These are phyloP conservation scores for Parastagonospora avenae DNA, from an alignment of 2,329 filamentous ascomycete genomes.

Conservation along the genomic window DNA sequence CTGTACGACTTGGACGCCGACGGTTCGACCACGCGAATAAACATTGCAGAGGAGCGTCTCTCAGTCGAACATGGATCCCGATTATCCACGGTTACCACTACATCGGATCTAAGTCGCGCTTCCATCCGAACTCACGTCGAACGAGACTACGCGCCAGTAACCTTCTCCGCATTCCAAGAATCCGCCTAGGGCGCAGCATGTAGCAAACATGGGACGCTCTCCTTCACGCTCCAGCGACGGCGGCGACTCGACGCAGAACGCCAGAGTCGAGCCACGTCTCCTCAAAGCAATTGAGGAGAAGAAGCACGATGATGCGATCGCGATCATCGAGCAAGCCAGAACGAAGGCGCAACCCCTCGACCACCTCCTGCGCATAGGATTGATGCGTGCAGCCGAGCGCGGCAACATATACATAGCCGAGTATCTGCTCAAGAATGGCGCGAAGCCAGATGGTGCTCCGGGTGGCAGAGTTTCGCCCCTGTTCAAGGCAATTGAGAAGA, in stretches of 20 bases:
- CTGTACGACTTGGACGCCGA: slow-evolving; percentile 18
- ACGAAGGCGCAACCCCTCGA: slow-evolving; percentile 37
- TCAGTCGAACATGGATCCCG: slow-evolving; percentile 5
- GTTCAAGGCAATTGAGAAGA: slow-evolving; percentile 40
- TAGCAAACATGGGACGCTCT: slow-evolving; percentile 37
- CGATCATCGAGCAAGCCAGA: slow-evolving; percentile 44
- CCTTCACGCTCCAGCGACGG: slow-evolving; percentile 45
- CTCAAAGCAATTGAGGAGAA: slow-evolving; percentile 43
- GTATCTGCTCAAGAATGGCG: slow-evolving; percentile 40
- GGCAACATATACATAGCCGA: slow-evolving; percentile 36
- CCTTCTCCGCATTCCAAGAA: slow-evolving; percentile 1
- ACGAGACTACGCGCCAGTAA: slow-evolving; percentile 2
- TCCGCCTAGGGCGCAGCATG: slow-evolving; percentile 16
- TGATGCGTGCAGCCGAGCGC: slow-evolving; percentile 43
- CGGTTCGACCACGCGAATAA: slow-evolving; percentile 3
- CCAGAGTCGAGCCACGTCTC: slow-evolving; percentile 41
- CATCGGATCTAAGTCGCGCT: slow-evolving; percentile 7
- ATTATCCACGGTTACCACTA: slow-evolving; percentile 12
- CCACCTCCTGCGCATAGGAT: slow-evolving; percentile 43
- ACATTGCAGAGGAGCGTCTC: slow-evolving; percentile 2
- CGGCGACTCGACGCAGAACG: slow-evolving; percentile 30
- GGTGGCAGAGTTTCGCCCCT: slow-evolving; percentile 38
- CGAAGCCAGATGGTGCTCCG: slow-evolving; percentile 41
- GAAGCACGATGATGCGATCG: slow-evolving; percentile 35
- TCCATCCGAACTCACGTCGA: slow-evolving; percentile 10